Base-by-base conservation (phyloP, 2,329 filamentous ascomycete genomes). In the Diaporthe ampelina region DNA sequence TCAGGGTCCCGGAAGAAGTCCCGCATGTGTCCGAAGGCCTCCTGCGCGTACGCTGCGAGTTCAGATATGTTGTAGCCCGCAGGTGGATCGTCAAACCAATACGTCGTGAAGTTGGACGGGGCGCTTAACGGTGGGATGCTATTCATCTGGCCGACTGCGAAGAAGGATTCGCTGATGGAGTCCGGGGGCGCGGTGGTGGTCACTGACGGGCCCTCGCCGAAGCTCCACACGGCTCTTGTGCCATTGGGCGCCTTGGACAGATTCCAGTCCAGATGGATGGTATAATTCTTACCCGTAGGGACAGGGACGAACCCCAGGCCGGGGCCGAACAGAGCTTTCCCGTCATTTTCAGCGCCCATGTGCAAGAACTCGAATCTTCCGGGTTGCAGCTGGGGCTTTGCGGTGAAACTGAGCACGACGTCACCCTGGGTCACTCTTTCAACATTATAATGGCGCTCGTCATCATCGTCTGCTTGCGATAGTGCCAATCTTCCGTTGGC, bases 21-120 rank as follows among this genome's bases (percentile, higher is more conserved):
- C 15, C 52, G 52, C 52, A 56, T 56, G 26, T 56, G 52, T 19
- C 5, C 15, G 19, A 56, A 56, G 24, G 29, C 24, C 52, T 56
- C 2, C 52, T 56, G 24, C 52, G 52, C 26, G 15, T 29, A 29
- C 3, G 3, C 8, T 3, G 52, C 26, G 52, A 26, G 24, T 19
- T 32, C 24, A 8, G 52, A 17, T 7, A 56, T 19, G 24, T 19
- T 19, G 26, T 29, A 56, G 15, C 10, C 52, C 26, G 24, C 15
- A 29, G 52, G 52, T 26, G 52, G 52, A 6, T 56, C 52, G 52
- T 56, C 52, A 29, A 56, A 56, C 52, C 52, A 56, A 11, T 56
- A 56, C 24, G 26, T 56, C 52, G 52, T 56, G 24, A 19, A 56
- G 24, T 56, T 56, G 26, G 52, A 56, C 15, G 7, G 15, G 8